phyloP scores from a whole-genome alignment of 805 yeast genomes.

The Myxozyma udenii region DNA sequence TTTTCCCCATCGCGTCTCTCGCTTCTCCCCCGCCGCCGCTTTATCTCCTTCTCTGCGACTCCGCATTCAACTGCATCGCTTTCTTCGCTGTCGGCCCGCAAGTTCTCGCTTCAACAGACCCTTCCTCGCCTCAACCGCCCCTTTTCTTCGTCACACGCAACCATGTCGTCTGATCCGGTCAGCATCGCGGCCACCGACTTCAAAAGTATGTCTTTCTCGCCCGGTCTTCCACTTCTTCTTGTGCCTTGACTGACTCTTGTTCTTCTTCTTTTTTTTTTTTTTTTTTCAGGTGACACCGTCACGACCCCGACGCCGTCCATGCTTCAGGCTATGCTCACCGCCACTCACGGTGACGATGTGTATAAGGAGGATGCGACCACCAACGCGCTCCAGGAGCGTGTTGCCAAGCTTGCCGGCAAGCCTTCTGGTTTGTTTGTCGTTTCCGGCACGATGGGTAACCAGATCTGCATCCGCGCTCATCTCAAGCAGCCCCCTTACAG shows the following conservation, averaged over 20 bases:
- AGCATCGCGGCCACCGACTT: conserved; percentile 26
- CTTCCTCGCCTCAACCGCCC: background rate
- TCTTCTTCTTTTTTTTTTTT: background rate
- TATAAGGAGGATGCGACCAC: conserved; percentile 79
- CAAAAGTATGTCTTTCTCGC: conserved; percentile 11
- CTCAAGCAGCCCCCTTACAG: conserved; percentile 79
- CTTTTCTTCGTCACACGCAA: background rate
- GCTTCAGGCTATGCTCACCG: conserved; percentile 55
- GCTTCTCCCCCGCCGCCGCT: background rate
- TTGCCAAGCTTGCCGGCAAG: conserved; percentile 70
- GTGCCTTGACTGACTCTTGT: background rate
- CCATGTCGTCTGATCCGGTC: background rate
- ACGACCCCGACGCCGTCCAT: conserved; percentile 79
- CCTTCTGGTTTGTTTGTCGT: conserved; percentile 79
- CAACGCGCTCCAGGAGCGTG: conserved; percentile 55
- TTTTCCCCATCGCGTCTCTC: background rate
- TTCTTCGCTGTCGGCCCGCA: background rate
- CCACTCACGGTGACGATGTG: conserved; percentile 83
- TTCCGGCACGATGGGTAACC: conserved; percentile 89
- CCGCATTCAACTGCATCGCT: too few relatives aligned
- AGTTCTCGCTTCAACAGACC: too few relatives aligned
- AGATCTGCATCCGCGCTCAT: conserved; percentile 74
- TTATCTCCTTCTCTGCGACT: background rate
- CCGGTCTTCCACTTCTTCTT: background rate
- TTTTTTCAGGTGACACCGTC: conserved; percentile 61